Evolutionary conservation across 805 yeast genomes (phyloP).

Genomic region (Priceomyces castillae): DNA sequence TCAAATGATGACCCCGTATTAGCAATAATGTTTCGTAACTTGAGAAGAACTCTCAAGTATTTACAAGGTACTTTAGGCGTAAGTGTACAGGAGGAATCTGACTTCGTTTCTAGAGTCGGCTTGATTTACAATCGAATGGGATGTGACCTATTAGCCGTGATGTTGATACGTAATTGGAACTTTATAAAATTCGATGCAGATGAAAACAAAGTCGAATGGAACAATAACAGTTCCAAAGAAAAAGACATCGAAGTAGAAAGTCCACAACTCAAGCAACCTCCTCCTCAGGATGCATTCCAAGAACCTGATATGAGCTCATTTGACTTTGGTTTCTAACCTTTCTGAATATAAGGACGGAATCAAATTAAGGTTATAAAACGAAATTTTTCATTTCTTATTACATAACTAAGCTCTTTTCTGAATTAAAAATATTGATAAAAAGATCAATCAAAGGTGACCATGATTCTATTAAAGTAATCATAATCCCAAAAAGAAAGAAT

Average conservation of each 20-base stretch:
- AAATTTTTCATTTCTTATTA: no score
- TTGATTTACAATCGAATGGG: slow-evolving; percentile 84
- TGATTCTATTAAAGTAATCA: slow-evolving; percentile 13
- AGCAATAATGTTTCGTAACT: slow-evolving; percentile 57
- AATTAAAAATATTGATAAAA: slow-evolving; percentile 3
- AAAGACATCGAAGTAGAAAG: not conserved
- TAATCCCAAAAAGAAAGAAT: slow-evolving; percentile 14
- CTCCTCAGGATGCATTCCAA: slow-evolving; percentile 55
- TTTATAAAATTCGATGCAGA: slow-evolving; percentile 35
- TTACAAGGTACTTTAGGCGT: slow-evolving; percentile 49
- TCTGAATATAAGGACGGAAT: not conserved
- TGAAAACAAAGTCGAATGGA: slow-evolving; percentile 8
- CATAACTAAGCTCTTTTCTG: not conserved
- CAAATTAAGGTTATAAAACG: not conserved
- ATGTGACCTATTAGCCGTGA: slow-evolving; percentile 73
- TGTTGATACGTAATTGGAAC: slow-evolving; percentile 65
- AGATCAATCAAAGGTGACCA: slow-evolving; percentile 11
- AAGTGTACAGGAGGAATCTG: slow-evolving; percentile 49
- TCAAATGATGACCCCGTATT: slow-evolving; percentile 81
- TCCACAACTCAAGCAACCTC: slow-evolving; percentile 17
- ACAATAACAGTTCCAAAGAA: not conserved
- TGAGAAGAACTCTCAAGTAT: slow-evolving; percentile 54
- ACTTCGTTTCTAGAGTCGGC: slow-evolving; percentile 60
- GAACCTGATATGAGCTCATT: slow-evolving; percentile 81
- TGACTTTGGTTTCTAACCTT: slow-evolving; percentile 39